phyloP scores from a whole-genome alignment of 2,329 filamentous ascomycete species.

The Pseudovirgaria hyperparasitica region DNA sequence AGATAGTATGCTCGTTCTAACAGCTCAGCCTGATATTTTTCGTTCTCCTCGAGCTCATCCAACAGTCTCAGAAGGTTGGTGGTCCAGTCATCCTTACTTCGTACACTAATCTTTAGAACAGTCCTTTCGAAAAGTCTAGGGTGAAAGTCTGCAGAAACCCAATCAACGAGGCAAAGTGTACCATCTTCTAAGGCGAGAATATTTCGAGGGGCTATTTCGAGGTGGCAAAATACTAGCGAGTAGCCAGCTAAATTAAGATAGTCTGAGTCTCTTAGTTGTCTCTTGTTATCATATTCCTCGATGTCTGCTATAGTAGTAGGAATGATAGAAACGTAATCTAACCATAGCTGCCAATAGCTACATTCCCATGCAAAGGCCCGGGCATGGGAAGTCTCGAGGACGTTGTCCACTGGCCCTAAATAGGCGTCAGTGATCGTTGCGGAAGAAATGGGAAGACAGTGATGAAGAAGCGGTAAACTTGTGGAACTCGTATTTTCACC shows the following conservation, averaged over 20 bases:
- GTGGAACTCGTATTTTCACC: slow-evolving; percentile 5
- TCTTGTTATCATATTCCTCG: slow-evolving; percentile 5
- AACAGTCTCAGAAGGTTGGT: background rate
- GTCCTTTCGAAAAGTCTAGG: slow-evolving; percentile 5
- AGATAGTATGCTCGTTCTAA: slow-evolving; percentile 3
- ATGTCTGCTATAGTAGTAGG: slow-evolving; percentile 4
- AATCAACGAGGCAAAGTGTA: slow-evolving; percentile 7
- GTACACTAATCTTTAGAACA: slow-evolving; percentile 1
- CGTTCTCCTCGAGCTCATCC: slow-evolving; percentile 1
- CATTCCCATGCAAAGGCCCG: slow-evolving; percentile 3
- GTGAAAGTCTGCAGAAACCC: slow-evolving; percentile 7
- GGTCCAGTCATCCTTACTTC: slow-evolving; percentile 2
- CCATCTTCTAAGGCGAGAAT: slow-evolving; percentile 7
- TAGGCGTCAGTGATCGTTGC: slow-evolving; percentile 2
- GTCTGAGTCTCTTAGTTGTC: slow-evolving; percentile 1
- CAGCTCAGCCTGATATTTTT: slow-evolving; percentile 1
- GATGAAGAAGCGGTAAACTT: slow-evolving; percentile 4
- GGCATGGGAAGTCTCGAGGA: slow-evolving; percentile 1
- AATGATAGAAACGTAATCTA: slow-evolving; percentile 3
- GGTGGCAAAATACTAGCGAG: slow-evolving; percentile 7
- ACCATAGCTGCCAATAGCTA: slow-evolving; percentile 4
- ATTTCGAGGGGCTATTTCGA: slow-evolving; percentile 9
- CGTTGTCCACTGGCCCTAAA: slow-evolving; percentile 1
- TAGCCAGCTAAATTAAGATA: slow-evolving; percentile 1
- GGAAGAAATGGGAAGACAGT: slow-evolving; percentile 2